Percentiles rank a stretch among this genome's conserved stretches.
These are phyloP conservation scores for Lipomyces lipofer DNA, from an alignment of 805 yeast genomes.

Conservation along the genomic window DNA sequence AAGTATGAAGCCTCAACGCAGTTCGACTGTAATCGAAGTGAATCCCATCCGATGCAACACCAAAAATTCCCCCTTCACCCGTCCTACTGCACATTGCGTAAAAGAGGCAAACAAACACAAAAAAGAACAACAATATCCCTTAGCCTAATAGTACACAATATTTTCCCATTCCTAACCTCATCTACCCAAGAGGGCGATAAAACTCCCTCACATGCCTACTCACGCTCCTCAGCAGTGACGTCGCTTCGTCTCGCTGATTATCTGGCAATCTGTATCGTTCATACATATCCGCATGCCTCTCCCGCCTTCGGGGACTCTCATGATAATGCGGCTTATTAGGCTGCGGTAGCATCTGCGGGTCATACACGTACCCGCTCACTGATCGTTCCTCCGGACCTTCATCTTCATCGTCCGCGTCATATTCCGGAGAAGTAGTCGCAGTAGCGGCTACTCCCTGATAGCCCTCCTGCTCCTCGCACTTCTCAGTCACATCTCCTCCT, in stretches of 20 bases:
- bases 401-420: conserved; percentile 6
- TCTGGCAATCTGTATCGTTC: conserved; percentile 9
- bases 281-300: not conserved
- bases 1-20: no score
- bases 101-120: not conserved
- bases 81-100: no score
- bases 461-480: not conserved
- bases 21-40: no score
- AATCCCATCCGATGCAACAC: no score
- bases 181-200: no score
- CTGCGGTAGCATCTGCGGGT: conserved; percentile 10
- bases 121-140: no score
- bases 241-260: not conserved
- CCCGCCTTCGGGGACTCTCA: conserved; percentile 7
- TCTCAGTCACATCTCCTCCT: not conserved
- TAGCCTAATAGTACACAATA: no score
- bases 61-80: no score
- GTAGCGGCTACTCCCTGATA: not conserved
- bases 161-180: no score
- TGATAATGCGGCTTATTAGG: conserved; percentile 2
- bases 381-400: not conserved
- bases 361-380: conserved; percentile 1
- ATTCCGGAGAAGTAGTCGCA: not conserved
- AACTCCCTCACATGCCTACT: conserved; percentile 9
- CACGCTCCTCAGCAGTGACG: conserved; percentile 8